These are phyloP conservation scores for Phytophthora uliginosa DNA, from an alignment of 352 stramenopile genomes.

Conservation along the genomic window DNA sequence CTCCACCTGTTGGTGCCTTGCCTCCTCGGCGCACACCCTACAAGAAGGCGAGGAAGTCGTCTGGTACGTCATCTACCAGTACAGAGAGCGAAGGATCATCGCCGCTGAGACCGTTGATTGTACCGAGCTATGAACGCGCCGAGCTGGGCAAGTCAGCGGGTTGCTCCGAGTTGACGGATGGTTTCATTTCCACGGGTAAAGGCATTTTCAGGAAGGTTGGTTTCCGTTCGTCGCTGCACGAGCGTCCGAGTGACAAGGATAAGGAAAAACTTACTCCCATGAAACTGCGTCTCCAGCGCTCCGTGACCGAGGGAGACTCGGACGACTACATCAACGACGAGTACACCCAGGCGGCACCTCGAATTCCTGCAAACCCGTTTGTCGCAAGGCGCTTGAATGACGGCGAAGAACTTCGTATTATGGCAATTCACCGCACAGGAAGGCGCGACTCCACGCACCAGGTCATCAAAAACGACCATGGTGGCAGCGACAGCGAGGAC, in stretches of 20 bases:
- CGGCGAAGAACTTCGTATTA: conserved; percentile 84
- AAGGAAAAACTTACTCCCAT: conserved; percentile 44
- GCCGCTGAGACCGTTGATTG: conserved; percentile 51
- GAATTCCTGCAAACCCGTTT: conserved; percentile 85
- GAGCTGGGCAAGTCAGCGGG: conserved; percentile 65
- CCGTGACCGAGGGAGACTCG: conserved; percentile 41
- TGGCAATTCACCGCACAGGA: conserved; percentile 82
- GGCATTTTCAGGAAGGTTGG: conserved; percentile 89
- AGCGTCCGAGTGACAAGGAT: conserved; percentile 41
- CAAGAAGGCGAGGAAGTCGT: conserved; percentile 67
- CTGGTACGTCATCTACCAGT: conserved; percentile 49
- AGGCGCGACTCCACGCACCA: conserved; percentile 58
- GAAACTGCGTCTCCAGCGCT: conserved; percentile 40
- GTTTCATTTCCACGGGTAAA: conserved; percentile 90
- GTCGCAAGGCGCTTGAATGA: conserved; percentile 84
- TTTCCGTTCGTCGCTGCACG: conserved; percentile 59
- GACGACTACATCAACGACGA: conserved; percentile 65
- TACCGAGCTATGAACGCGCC: conserved; percentile 50
- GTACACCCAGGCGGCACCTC: conserved; percentile 84
- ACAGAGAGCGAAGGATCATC: conserved; percentile 58
- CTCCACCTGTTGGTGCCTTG: conserved; percentile 33
- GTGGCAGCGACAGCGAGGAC: conserved; percentile 68
- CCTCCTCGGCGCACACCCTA: conserved; percentile 39
- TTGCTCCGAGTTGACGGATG: conserved; percentile 69
- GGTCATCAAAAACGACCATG: conserved; percentile 63